Conservation (phyloP, 352 stramenopile species). For the Phytophthora quininea region DNA sequence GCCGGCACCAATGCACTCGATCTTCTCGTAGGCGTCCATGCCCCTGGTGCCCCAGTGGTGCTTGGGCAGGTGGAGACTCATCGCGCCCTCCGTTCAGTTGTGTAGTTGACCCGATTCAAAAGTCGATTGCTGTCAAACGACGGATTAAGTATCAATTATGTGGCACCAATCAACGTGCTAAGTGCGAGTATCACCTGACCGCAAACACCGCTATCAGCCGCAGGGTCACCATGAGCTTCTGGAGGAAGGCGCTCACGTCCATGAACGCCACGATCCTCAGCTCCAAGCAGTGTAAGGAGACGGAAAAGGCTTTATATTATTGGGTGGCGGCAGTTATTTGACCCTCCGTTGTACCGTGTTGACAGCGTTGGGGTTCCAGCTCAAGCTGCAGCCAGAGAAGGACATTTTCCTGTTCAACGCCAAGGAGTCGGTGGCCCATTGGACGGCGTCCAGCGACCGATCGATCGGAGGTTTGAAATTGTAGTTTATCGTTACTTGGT, state of each 20-base stretch:
- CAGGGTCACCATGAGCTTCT: constrained; percentile 66
- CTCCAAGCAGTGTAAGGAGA: constrained; percentile 77
- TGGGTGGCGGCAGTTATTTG: not conserved
- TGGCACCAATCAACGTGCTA: constrained; percentile 1
- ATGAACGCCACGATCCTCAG: constrained; percentile 78
- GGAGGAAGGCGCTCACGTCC: constrained; percentile 69
- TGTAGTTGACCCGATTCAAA: not conserved
- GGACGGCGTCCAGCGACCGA: constrained; percentile 77
- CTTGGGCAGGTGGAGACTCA: constrained; percentile 88
- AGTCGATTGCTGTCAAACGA: not conserved
- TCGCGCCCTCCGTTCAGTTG: constrained; percentile 23
- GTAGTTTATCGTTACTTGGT: not conserved
- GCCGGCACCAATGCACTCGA: constrained; percentile 90
- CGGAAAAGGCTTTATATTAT: too few relatives aligned
- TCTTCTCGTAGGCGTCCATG: constrained; percentile 89
- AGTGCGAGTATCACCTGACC: constrained; percentile 18
- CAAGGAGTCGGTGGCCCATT: constrained; percentile 55
- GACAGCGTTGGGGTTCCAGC: constrained; percentile 72
- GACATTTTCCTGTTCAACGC: constrained; percentile 79
- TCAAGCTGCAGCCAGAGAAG: constrained; percentile 77
- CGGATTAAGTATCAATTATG: not conserved
- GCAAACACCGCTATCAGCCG: constrained; percentile 8
- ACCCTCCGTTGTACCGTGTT: constrained; percentile 2
- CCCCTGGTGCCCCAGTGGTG: constrained; percentile 84
- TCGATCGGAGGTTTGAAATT: constrained; percentile 72